Evolutionary conservation across 1,139 yeast genomes (phyloP), one percentile per base, ranked within the genome.

Genomic region (Debaryomyces sp.): DNA sequence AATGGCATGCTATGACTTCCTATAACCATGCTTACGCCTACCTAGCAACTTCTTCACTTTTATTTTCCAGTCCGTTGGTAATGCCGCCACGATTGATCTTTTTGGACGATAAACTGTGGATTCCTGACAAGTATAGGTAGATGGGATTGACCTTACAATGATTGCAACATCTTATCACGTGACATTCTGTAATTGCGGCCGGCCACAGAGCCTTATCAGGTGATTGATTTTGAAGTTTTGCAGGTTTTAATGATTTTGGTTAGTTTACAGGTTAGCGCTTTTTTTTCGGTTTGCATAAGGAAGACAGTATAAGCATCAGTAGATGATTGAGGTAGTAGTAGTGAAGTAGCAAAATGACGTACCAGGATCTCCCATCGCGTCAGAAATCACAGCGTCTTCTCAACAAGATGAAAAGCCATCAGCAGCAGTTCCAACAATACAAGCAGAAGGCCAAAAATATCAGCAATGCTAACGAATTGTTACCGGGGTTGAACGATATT

Each of bases 401-500:
- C 22, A 71, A 75, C 47, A 62, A 71, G 33, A 66, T 66, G 52
- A 66, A 64, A 54, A 59, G 57, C 30, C 55, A 56, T 22, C 61
- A 61, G 44, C 63, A 63, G 41, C 63, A 61, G 39, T 73, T 72
- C 52, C 70, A 67, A 46, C 71, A 67, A 51, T 74, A 68, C 60
- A 64, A 66, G 47, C 68, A 61, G 50, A 64, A 68, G 42, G 67
- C 77, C 17, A 67, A 64, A 48, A 67, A 62, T 49, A 63, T 74
- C 46, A 61, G 60, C 53, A 67, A 62, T 51, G 63, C 71, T 54
- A 71, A 69, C 50, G 85, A 82, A 54, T 68, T 84, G 42, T 79
- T 83, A 55, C 96, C 97, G 0, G 99, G 98, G 0, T 75, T 94
- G 50, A 94, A 92, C 68, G 99, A 94, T 63, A 81, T 94, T 50